Evolutionary conservation across 2,329 filamentous ascomycete genomes (phyloP), one percentile per base, ranked within the genome.

Genomic region (Hortaea werneckii): DNA sequence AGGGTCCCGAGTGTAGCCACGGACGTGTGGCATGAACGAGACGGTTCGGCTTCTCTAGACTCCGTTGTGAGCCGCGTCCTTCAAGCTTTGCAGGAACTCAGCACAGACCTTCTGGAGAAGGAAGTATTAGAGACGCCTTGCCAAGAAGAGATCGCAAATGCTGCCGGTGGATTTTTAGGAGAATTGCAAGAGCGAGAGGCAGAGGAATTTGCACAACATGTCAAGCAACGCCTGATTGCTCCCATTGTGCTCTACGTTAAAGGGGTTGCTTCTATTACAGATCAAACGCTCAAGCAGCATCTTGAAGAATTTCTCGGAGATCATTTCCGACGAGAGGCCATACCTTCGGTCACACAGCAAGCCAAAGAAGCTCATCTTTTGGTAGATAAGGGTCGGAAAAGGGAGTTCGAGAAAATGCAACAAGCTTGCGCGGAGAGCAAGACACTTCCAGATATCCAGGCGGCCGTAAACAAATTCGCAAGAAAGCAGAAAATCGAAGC

Each of bases 381-480:
- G 3, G 30, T 51, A 9, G 51, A 59, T 39, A 54, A 50, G 37
- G 40, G 48, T 12, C 45, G 52, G 2, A 44, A 44, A 12, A 55
- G 52, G 37, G 60, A 64, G 2, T 37, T 57, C 5, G 55, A 57
- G 26, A 61, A 58, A 41, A 55, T 63, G 40, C 47, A 47, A 9
- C 46, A 58, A 29, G 48, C 57, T n/a, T 44, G 50, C 1, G 43
- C 45, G 5, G 52, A 54, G 4, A 51, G 55, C 8, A 52, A 49
- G 30, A 54, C 44, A 2, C 46, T 63, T 10, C 27, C 51, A 10
- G 57, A 56, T 8, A 44, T 63, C 1, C 51, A 51, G 10, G 42
- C 54, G 3, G 50, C 54, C 5, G 47, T 56, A 4, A 41, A 51
- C 4, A 59, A 57, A 44, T 51, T 62, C 5, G 47, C 50, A 1